Evolutionary conservation across 2,329 filamentous ascomycete species (phyloP), one percentile per base, ranked within the genome.

Genomic region (Aspergillus vadensis): DNA sequence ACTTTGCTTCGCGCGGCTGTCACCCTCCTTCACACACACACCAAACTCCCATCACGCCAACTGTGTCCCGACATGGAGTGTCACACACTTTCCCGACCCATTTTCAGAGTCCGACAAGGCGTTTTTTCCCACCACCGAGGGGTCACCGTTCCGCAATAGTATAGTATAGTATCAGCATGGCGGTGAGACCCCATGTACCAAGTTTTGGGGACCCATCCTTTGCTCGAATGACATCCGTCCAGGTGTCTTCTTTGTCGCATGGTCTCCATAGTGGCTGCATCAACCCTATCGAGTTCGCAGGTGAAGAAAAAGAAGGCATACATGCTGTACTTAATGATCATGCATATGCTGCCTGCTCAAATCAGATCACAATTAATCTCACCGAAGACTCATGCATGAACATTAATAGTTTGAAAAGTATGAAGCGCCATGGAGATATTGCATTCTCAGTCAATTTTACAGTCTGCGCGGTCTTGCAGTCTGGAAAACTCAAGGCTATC

Each of bases 231-330:
- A 55, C 32, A 62, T 56, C 38, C 8, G 15, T 44, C 43, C 63
- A 66, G 62, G 62, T 65, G 63, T 49, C 60, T 27, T 17, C 43
- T 52, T 15, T 52, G 54, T 62, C 61, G 60, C 58, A 49, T 43
- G 21, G 30, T 55, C 56, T 60, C 57, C 59, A 55, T 59, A 43
- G 55, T 56, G 47, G 38, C 55, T 61, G 53, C 52, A 51, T 41
- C 32, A 51, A 58, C 49, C 44, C 17, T 36, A 25, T 55, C 39
- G 21, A 44, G 43, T 48, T 27, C 41, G 43, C 53, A 21, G 44
- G 14, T 27, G 53, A 51, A 55, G 15, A 39, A 55, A 12, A 10
- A 36, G 30, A 32, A 32, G 27, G n/a, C 55, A 19, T 21, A 10
- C 43, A 49, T 50, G 27, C 32, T 36, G 10, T 27, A 27, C 25